These are phyloP conservation scores for Ophiostoma sp. DNA, from an alignment of 2,329 filamentous ascomycete genomes.

Conservation along the genomic window DNA sequence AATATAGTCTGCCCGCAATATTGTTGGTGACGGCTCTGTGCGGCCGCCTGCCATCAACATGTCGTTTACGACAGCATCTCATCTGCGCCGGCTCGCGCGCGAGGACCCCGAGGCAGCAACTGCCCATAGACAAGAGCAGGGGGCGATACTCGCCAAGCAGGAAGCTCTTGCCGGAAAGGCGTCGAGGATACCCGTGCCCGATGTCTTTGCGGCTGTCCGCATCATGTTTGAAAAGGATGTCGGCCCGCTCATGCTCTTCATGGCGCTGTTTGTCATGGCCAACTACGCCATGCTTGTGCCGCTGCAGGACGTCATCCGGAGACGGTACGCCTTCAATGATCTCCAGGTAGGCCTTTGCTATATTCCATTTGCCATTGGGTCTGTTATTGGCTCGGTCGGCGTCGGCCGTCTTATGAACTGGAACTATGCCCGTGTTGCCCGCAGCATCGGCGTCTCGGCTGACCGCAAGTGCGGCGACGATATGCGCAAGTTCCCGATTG, in stretches of 20 bases:
- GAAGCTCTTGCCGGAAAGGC: conserved; percentile 26
- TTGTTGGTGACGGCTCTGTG: conserved; percentile 45
- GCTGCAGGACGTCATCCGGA: conserved; percentile 34
- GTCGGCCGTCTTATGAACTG: conserved; percentile 53
- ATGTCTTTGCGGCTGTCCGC: conserved; percentile 33
- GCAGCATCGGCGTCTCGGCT: conserved; percentile 44
- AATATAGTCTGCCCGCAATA: conserved; percentile 34
- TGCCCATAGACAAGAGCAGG: conserved; percentile 23
- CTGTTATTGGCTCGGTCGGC: conserved; percentile 35
- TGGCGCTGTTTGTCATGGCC: conserved; percentile 36
- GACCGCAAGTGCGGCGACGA: conserved; percentile 42
- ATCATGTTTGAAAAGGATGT: conserved; percentile 37
- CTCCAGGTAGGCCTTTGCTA: conserved; percentile 42
- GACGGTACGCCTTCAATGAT: conserved; percentile 35
- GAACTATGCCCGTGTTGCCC: conserved; percentile 54
- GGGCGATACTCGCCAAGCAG: conserved; percentile 19
- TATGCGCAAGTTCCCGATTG: conserved; percentile 36
- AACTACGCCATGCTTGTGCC: conserved; percentile 35
- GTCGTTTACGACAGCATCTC: conserved; percentile 25
- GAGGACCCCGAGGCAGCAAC: conserved; percentile 23
- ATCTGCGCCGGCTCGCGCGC: conserved; percentile 15
- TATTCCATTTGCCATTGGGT: conserved; percentile 38
- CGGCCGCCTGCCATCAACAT: conserved; percentile 33
- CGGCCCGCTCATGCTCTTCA: conserved; percentile 34
- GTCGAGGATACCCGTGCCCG: conserved; percentile 30